Conservation (phyloP, 2,329 filamentous ascomycete genomes). For the Nigrospora oryzae region DNA sequence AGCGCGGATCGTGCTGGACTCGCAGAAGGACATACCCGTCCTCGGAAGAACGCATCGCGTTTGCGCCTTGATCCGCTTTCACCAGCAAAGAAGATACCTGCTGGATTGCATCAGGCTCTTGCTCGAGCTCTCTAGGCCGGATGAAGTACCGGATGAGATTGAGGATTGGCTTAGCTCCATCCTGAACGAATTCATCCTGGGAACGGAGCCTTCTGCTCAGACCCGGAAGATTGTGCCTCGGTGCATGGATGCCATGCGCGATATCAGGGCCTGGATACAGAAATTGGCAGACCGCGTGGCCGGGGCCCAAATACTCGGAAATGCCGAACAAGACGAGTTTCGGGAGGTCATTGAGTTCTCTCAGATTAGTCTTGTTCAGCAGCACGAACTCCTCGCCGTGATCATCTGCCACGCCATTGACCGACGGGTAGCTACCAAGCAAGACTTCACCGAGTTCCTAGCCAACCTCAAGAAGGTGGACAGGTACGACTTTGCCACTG, state of each 20-base stretch:
- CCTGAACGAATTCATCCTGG: slow-evolving; percentile 48
- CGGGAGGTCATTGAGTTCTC: slow-evolving; percentile 76
- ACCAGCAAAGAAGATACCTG: slow-evolving; percentile 74
- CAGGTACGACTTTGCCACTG: slow-evolving; percentile 53
- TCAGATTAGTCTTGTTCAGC: slow-evolving; percentile 69
- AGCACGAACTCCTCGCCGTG: slow-evolving; percentile 83
- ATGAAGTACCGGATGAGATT: slow-evolving; percentile 45
- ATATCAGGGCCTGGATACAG: slow-evolving; percentile 69
- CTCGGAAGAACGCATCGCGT: slow-evolving; percentile 68
- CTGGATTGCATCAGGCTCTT: slow-evolving; percentile 79
- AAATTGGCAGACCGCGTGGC: slow-evolving; percentile 68
- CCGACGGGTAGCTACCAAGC: slow-evolving; percentile 57
- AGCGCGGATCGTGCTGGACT: slow-evolving; percentile 65
- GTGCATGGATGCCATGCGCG: slow-evolving; percentile 68
- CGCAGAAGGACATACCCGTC: slow-evolving; percentile 58
- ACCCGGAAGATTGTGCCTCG: slow-evolving; percentile 59
- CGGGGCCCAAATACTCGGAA: slow-evolving; percentile 66
- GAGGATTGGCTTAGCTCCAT: slow-evolving; percentile 43
- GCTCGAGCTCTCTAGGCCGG: slow-evolving; percentile 57
- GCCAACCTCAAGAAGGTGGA: slow-evolving; percentile 60
- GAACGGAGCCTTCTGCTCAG: slow-evolving; percentile 34
- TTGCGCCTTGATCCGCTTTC: slow-evolving; percentile 78
- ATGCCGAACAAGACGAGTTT: slow-evolving; percentile 46
- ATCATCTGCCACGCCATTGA: slow-evolving; percentile 74
- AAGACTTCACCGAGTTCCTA: slow-evolving; percentile 69